A percentile compares a stretch with the other conserved stretches of the same genome.
phyloP scores from a whole-genome alignment of 441 rosid genomes.

The Corymbia citriodora region DNA sequence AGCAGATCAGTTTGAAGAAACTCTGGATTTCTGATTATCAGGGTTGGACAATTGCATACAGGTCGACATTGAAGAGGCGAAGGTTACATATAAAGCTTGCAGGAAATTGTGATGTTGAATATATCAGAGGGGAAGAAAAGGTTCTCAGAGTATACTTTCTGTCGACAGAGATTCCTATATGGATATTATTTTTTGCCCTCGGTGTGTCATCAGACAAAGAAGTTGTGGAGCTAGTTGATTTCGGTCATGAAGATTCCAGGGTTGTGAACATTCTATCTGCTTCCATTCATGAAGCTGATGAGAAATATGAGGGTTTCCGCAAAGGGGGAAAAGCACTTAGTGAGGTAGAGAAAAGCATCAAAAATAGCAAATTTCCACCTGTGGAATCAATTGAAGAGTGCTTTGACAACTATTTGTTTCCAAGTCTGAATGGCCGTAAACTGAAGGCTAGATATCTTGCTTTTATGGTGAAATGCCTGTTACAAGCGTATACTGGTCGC shows the following conservation, averaged over 20 bases:
- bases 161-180: constrained; percentile 67
- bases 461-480: constrained; percentile 82
- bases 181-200: constrained; percentile 83
- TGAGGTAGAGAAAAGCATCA: constrained; percentile 25
- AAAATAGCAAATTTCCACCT: constrained; percentile 66
- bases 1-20: constrained; percentile 69
- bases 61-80: constrained; percentile 60
- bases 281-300: constrained; percentile 68
- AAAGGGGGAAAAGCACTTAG: constrained; percentile 28
- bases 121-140: constrained; percentile 57
- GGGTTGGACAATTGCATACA: constrained; percentile 65
- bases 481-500: constrained; percentile 59
- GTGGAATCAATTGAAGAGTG: constrained; percentile 51
- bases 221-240: constrained; percentile 55
- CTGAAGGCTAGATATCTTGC: constrained; percentile 85
- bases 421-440: constrained; percentile 41
- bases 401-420: constrained; percentile 57
- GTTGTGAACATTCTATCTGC: constrained; percentile 54
- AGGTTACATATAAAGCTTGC: constrained; percentile 52
- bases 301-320: constrained; percentile 45
- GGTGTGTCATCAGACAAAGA: constrained; percentile 78
- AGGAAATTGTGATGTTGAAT: constrained; percentile 34
- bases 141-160: constrained; percentile 63
- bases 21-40: constrained; percentile 68
- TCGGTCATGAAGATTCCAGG: constrained; percentile 41